A percentile compares a stretch with the other conserved stretches of the same genome.
phyloP scores from a whole-genome alignment of 176 grass and related monocot species.

The Oryza meridionalis region DNA sequence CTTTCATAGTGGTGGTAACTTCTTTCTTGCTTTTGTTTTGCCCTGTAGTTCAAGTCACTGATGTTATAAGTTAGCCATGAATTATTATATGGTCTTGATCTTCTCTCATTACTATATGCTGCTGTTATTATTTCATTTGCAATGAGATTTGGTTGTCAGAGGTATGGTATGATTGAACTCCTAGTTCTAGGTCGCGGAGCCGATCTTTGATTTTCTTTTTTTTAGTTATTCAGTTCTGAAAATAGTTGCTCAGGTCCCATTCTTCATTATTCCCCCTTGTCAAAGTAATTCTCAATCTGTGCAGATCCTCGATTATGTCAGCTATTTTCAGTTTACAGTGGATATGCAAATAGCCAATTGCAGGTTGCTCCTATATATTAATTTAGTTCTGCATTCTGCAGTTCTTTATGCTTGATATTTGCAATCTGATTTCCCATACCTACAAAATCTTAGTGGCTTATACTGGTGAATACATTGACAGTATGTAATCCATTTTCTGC shows the following conservation, averaged over 20 bases:
- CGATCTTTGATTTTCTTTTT: background rate
- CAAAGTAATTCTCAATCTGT: no score
- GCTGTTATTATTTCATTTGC: background rate
- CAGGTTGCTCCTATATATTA: background rate
- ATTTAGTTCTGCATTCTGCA: background rate
- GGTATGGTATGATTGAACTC: background rate
- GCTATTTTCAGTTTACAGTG: background rate
- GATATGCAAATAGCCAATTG: background rate
- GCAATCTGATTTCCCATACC: background rate
- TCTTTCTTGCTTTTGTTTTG: slow-evolving; percentile 17
- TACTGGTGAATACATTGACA: background rate
- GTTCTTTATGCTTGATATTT: no score
- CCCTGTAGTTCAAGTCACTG: slow-evolving; percentile 12
- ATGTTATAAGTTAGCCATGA: background rate
- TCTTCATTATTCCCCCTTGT: no score
- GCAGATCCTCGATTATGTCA: background rate
- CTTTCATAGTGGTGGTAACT: slow-evolving; percentile 18
- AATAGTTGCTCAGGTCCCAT: background rate
- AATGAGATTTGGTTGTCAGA: background rate
- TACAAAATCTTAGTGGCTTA: background rate
- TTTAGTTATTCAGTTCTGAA: background rate
- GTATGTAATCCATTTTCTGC: background rate
- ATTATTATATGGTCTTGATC: background rate
- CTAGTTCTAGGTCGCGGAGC: background rate
- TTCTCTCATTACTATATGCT: background rate